Percentiles rank a stretch among this genome's conserved stretches.
These are phyloP conservation scores for Hexamita inflata DNA, from an alignment of 208 protist genomes.

Conservation along the genomic window DNA sequence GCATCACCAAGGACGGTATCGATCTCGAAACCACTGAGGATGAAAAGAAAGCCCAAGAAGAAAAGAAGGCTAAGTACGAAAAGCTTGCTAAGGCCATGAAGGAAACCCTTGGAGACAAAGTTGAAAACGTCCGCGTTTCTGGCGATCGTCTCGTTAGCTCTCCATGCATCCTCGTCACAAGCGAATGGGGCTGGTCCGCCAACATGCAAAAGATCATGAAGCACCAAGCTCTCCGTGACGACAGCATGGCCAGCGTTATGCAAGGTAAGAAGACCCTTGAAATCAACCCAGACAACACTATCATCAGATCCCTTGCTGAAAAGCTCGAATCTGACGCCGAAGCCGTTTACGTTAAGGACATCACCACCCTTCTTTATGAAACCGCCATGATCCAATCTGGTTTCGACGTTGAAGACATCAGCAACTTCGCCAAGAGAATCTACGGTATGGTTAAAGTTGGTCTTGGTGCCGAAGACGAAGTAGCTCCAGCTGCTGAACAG, in stretches of 20 bases:
- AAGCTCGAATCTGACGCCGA: slow-evolving; percentile 70
- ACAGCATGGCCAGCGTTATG: slow-evolving; percentile 83
- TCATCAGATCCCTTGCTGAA: slow-evolving; percentile 74
- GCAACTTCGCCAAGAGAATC: slow-evolving; percentile 74
- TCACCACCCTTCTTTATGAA: slow-evolving; percentile 88
- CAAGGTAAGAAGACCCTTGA: slow-evolving; percentile 93
- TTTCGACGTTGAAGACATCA: slow-evolving; percentile 85
- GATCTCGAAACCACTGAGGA: slow-evolving; percentile 82
- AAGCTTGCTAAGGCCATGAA: slow-evolving; percentile 84
- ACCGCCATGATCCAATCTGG: slow-evolving; percentile 86
- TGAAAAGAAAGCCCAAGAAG: slow-evolving; percentile 81
- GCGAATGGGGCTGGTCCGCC: slow-evolving; percentile 90
- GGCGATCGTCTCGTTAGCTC: slow-evolving; percentile 75
- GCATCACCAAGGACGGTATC: slow-evolving; percentile 91
- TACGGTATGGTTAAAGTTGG: slow-evolving; percentile 92
- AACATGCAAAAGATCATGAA: slow-evolving; percentile 99
- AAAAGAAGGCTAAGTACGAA: slow-evolving; percentile 72
- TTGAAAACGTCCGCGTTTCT: slow-evolving; percentile 82
- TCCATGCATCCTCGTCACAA: slow-evolving; percentile 88
- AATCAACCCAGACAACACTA: slow-evolving; percentile 85
- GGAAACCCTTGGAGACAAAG: slow-evolving; percentile 92
- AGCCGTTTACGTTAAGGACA: slow-evolving; percentile 88
- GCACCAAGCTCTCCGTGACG: slow-evolving; percentile 88
- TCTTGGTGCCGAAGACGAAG: slow-evolving; percentile 50
- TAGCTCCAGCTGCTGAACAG: neutral